Conservation (phyloP, 1,284 basidiomycete genomes). For the Mycena sp. region DNA sequence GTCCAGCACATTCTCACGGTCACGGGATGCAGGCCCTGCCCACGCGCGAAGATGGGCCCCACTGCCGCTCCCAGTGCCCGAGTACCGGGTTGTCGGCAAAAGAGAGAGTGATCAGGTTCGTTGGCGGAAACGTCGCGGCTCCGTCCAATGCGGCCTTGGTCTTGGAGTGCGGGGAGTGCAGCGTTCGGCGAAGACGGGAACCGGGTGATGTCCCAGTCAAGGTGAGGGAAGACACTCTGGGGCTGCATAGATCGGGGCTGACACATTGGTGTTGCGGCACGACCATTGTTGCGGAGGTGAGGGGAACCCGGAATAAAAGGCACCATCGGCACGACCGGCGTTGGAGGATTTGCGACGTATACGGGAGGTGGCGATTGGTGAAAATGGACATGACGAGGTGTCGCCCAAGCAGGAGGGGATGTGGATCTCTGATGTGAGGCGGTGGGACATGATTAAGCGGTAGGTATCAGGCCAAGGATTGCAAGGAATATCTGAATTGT, state of each 20-base stretch:
- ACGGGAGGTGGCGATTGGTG: not conserved
- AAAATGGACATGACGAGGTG: not conserved
- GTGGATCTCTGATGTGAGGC: not conserved
- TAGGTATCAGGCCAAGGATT: not conserved
- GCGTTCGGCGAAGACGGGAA: constrained; percentile 7
- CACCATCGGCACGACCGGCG: not conserved
- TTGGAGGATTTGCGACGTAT: not conserved
- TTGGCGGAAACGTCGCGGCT: constrained; percentile 8
- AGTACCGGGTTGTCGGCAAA: constrained; percentile 28
- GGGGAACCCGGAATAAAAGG: not conserved
- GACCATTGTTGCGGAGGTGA: not conserved
- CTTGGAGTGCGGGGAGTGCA: not conserved
- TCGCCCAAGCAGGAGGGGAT: not conserved
- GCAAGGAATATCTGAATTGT: not conserved
- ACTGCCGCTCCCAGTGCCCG: constrained; percentile 41
- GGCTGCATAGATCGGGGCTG: constrained; percentile 14
- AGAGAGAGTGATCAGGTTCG: constrained; percentile 8
- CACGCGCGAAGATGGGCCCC: constrained; percentile 44
- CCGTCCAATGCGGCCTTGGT: not conserved
- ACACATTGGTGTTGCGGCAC: not conserved
- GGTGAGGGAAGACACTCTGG: not conserved
- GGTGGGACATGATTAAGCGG: not conserved
- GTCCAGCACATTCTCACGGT: constrained; percentile 43
- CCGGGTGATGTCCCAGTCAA: constrained; percentile 16
- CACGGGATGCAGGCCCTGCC: constrained; percentile 17